Evolutionary conservation across 768 basidiomycete species (phyloP).

Genomic region (Trichaptum fuscoviolaceum): DNA sequence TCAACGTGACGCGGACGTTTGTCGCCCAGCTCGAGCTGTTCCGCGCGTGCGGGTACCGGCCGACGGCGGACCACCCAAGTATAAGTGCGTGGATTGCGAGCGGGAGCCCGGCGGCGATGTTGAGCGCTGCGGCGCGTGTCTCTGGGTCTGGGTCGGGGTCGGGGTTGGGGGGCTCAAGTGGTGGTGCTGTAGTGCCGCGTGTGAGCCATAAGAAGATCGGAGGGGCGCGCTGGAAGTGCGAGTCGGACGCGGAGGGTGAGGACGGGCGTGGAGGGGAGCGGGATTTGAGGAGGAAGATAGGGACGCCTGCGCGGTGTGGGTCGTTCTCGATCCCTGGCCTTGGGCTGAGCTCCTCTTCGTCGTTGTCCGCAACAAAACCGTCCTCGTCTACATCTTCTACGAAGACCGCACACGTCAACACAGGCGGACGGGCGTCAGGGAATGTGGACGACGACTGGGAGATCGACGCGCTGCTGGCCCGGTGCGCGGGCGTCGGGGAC

Average conservation of each 20-base stretch:
- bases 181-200: no score
- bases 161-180: no score
- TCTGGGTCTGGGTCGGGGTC: no score
- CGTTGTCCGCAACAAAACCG: no score
- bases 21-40: slow-evolving; percentile 43
- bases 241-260: not conserved
- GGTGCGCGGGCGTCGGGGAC: not conserved
- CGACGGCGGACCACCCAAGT: slow-evolving; percentile 35
- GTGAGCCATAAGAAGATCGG: not conserved
- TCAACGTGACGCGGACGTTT: slow-evolving; percentile 44
- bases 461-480: not conserved
- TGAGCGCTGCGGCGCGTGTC: not conserved
- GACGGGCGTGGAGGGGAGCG: not conserved
- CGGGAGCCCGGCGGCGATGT: not conserved
- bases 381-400: no score
- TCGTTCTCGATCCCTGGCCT: not conserved
- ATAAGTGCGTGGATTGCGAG: slow-evolving; percentile 31
- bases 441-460: not conserved
- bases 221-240: not conserved
- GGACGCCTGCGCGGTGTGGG: not conserved
- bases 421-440: not conserved
- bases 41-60: slow-evolving; percentile 33
- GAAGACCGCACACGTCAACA: no score
- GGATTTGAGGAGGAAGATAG: not conserved
- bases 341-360: no score